phyloP scores from a whole-genome alignment of 805 yeast species.

The Hanseniaspora mollemarum region DNA sequence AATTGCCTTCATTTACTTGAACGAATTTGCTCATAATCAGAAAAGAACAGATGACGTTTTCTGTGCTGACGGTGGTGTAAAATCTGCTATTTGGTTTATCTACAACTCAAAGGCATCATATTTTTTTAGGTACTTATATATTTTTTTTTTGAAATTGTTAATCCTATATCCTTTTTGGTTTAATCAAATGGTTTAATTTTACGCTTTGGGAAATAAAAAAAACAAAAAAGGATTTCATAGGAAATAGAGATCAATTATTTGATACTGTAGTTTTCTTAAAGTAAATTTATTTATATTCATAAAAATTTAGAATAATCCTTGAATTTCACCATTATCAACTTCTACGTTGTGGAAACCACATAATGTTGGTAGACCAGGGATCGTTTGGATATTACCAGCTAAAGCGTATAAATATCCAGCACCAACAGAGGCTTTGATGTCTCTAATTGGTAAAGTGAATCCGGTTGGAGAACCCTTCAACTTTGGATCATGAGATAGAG shows the following conservation, averaged over 20 bases:
- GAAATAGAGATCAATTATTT: background rate
- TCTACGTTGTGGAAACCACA: slow-evolving; percentile 82
- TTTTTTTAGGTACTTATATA: too few species aligned
- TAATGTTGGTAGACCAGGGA: slow-evolving; percentile 77
- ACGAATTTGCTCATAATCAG: background rate
- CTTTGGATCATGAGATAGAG: slow-evolving; percentile 70
- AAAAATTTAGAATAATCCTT: slow-evolving; percentile 50
- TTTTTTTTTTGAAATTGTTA: background rate
- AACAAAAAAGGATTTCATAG: background rate
- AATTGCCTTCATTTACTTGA: slow-evolving; percentile 6
- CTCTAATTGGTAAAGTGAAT: slow-evolving; percentile 70
- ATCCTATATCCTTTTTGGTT: too few species aligned
- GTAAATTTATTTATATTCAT: background rate
- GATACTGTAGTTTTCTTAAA: background rate
- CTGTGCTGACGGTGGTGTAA: too few species aligned
- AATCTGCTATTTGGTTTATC: too few species aligned
- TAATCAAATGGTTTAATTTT: too few species aligned
- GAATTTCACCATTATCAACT: slow-evolving; percentile 71
- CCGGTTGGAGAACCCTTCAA: slow-evolving; percentile 77
- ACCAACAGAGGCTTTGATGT: slow-evolving; percentile 65
- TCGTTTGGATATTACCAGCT: slow-evolving; percentile 78
- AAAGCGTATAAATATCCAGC: slow-evolving; percentile 77
- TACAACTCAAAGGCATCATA: background rate
- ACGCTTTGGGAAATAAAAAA: too few species aligned
- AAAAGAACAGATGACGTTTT: too few species aligned